Evolutionary conservation across 2,329 filamentous ascomycete genomes (phyloP).

Genomic region (Teratosphaeria viscida): DNA sequence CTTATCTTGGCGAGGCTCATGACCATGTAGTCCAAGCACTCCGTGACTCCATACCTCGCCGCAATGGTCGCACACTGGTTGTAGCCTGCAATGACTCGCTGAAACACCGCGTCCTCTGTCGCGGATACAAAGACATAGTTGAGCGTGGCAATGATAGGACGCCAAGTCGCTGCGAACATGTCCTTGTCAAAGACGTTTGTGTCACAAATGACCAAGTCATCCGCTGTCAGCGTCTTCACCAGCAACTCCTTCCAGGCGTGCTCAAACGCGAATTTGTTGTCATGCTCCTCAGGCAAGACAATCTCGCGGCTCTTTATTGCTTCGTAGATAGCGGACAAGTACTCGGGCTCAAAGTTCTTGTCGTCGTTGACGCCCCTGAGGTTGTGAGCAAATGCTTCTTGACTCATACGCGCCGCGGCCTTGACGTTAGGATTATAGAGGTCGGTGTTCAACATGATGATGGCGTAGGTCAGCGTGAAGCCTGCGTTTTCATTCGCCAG

Average conservation of each 20-base stretch:
- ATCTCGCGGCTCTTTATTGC: slow-evolving; percentile 91
- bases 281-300: slow-evolving; percentile 91
- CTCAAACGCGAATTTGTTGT: slow-evolving; percentile 92
- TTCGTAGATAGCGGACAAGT: slow-evolving; percentile 76
- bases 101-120: slow-evolving; percentile 91
- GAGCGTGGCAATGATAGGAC: slow-evolving; percentile 82
- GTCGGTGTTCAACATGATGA: slow-evolving; percentile 96
- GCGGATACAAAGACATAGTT: slow-evolving; percentile 99
- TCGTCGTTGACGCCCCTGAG: slow-evolving; percentile 81
- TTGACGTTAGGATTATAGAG: slow-evolving; percentile 90
- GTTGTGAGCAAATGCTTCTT: slow-evolving; percentile 74
- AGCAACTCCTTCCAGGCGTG: slow-evolving; percentile 95
- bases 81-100: slow-evolving; percentile 85
- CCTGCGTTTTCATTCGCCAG: slow-evolving; percentile 79
- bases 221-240: slow-evolving; percentile 68
- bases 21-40: slow-evolving; percentile 86
- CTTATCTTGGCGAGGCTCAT: slow-evolving; percentile 85
- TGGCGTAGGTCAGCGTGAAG: slow-evolving; percentile 86
- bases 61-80: slow-evolving; percentile 93
- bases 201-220: slow-evolving; percentile 65
- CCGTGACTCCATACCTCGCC: slow-evolving; percentile 67
- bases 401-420: slow-evolving; percentile 68
- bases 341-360: slow-evolving; percentile 73
- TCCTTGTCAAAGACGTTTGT: slow-evolving; percentile 95
- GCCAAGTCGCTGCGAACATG: slow-evolving; percentile 96